These are phyloP conservation scores for Solanum medicagineum DNA, from an alignment of 257 asterid species.

Conservation along the genomic window DNA sequence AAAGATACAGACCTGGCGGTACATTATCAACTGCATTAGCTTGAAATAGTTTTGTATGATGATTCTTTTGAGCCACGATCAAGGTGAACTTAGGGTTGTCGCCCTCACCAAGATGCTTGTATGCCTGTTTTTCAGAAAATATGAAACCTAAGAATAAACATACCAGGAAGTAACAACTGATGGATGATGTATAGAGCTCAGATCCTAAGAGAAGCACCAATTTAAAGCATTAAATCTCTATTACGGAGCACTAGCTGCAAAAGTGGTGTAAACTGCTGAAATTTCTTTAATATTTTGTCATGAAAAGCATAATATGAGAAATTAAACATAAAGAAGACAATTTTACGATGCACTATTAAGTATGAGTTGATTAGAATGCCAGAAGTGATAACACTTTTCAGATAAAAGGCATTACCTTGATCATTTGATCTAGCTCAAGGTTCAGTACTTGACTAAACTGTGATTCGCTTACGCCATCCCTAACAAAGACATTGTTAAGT, in stretches of 20 bases:
- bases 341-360: background rate
- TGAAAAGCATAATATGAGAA: background rate
- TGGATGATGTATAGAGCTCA: background rate
- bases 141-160: background rate
- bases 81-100: slow-evolving; percentile 72
- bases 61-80: slow-evolving; percentile 83
- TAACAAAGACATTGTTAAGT: slow-evolving; percentile 16
- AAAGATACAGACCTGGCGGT: slow-evolving; percentile 53
- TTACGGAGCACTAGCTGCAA: background rate
- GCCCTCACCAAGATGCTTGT: slow-evolving; percentile 67
- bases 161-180: background rate
- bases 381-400: background rate
- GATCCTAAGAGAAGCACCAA: background rate
- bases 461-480: slow-evolving; percentile 97
- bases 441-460: slow-evolving; percentile 75
- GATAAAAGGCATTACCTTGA: slow-evolving; percentile 47
- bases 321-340: background rate
- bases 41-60: slow-evolving; percentile 77
- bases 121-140: slow-evolving; percentile 41
- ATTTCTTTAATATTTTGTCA: background rate
- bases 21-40: slow-evolving; percentile 57
- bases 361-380: background rate
- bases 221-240: background rate
- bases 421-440: slow-evolving; percentile 72
- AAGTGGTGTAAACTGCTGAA: background rate